Evolutionary conservation across 2,329 filamentous ascomycete genomes (phyloP).

Genomic region (Fusarium sp.): DNA sequence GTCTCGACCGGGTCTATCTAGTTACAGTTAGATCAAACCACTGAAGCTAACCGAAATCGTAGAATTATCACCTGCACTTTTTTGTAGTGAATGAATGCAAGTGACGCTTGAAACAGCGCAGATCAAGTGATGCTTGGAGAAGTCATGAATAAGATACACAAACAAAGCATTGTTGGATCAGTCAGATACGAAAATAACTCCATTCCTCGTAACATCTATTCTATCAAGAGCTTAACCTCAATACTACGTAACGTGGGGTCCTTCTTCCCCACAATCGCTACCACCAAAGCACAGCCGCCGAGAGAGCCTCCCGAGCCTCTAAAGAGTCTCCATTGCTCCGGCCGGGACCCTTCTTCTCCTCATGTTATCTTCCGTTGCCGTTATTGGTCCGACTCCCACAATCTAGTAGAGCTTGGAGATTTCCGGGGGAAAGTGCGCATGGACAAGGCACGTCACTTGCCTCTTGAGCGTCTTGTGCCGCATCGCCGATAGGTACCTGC

Average conservation of each 20-base stretch:
- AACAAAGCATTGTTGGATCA: not conserved
- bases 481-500: conserved; percentile 29
- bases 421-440: conserved; percentile 17
- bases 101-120: not conserved
- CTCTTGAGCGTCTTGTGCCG: conserved; percentile 36
- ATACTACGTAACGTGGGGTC: conserved; percentile 15
- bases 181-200: too few relatives aligned
- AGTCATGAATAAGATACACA: not conserved
- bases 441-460: conserved; percentile 40
- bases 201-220: not conserved
- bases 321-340: conserved; percentile 43
- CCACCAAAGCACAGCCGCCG: conserved; percentile 4
- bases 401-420: conserved; percentile 6
- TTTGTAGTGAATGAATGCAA: not conserved
- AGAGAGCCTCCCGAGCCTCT: conserved; percentile 21
- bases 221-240: not conserved
- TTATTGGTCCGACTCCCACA: conserved; percentile 18
- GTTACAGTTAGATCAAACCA: conserved; percentile 20
- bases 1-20: conserved; percentile 13
- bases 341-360: conserved; percentile 19
- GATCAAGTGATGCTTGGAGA: not conserved
- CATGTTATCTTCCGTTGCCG: conserved; percentile 6
- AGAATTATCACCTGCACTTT: conserved; percentile 10
- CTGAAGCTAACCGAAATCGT: conserved; percentile 30
- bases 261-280: conserved; percentile 14